Conservation (phyloP, 345 rosid genomes). For the Eutrema yunnanense region DNA sequence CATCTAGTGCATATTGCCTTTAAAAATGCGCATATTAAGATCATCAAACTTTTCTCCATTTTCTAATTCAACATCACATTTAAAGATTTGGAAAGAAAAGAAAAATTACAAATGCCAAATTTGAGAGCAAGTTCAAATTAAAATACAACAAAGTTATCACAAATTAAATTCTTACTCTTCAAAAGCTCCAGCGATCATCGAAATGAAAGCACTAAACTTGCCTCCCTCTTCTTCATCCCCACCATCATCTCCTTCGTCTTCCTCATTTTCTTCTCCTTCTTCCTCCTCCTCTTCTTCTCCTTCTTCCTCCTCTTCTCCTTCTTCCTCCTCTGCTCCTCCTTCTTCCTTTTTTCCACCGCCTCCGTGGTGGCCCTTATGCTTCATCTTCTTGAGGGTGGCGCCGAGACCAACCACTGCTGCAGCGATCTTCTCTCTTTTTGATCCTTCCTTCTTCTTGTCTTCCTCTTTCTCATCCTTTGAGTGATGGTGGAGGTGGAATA, state of each 20-base stretch:
- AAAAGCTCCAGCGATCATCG: conserved; percentile 18
- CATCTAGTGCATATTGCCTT: not conserved
- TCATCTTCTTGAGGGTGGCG: conserved; percentile 22
- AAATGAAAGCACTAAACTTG: conserved; percentile 26
- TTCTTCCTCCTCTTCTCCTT: not conserved
- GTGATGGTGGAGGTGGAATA: conserved; percentile 27
- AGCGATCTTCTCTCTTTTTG: conserved; percentile 31
- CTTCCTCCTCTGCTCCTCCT: not conserved
- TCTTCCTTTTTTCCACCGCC: not conserved
- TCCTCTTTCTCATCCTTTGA: conserved; percentile 25
- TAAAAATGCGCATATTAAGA: not conserved
- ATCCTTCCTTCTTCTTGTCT: conserved; percentile 26
- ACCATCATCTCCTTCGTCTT: conserved; percentile 9
- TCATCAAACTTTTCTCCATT: not conserved
- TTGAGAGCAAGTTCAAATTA: not conserved
- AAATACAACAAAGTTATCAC: not conserved
- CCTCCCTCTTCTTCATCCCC: conserved; percentile 27
- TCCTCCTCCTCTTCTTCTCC: not conserved
- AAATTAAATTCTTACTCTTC: conserved; percentile 2
- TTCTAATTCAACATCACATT: not conserved
- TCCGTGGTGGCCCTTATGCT: conserved; percentile 8
- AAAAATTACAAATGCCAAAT: not conserved
- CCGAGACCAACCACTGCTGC: conserved; percentile 23
- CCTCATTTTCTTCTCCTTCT: not conserved
- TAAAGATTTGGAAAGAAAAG: not conserved